Evolutionary conservation across 768 basidiomycete genomes (phyloP), one percentile per base, ranked within the genome.

Genomic region (Xerocomellus amylosporus): DNA sequence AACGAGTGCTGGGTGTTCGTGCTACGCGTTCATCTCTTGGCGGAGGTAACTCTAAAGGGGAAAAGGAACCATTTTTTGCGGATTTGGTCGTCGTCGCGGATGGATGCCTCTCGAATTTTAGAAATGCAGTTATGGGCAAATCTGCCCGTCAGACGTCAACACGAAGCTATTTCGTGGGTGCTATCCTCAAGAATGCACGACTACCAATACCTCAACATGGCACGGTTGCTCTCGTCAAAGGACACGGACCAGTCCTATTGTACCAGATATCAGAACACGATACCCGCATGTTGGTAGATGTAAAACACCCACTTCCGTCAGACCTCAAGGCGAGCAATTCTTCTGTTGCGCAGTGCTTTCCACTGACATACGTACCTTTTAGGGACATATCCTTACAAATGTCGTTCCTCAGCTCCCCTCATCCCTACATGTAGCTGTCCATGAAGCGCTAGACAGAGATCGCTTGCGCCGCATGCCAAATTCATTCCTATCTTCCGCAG

Each of bases 51-150:
- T 64, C 56, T 17, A 68, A 70, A 14, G 59, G 56, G 22, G 76
- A 76, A 56, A 80, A 82, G 62, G 78, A 84, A 55, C 65, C 78
- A 0, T 85, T 86, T 63, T 79, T 76, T 54, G 93, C 90, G 0
- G 84, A 88, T 59, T 70, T 99, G 47, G 90, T 93, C 42, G 74
- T 98, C 66, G 74, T 98, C 54, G 93, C 95, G 5, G 96, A 99
- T 67, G 96, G 96, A 0, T 97, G 93, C 70, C 91, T 91, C 73
- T 95, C 92, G 5, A 97, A 95, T 65, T 95, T 99, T 77, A 80
- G 96, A 46, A 77, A 71, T 12, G 56, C 75, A 2, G 83, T 93
- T n/a, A 79, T 87, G 78, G 82, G 82, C 49, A 62, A 68, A 38
- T 67, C 76, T 17, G 72, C 74, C 28, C 44, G 58, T 43, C 84